phyloP scores from a whole-genome alignment of 2,329 filamentous ascomycete genomes.

The Fusarium kyushuense region DNA sequence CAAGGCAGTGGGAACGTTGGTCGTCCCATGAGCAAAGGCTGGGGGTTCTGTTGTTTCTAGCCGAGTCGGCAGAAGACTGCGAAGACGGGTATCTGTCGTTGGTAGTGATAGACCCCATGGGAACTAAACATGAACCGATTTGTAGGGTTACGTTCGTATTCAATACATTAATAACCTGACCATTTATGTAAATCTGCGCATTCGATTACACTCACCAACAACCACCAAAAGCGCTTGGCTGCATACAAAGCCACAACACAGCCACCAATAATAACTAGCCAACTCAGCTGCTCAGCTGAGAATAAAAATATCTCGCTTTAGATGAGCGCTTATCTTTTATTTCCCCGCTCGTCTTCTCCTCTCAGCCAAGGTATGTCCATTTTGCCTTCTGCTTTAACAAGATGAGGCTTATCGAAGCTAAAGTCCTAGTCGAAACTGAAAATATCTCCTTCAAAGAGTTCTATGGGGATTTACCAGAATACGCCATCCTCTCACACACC shows the following conservation, averaged over 20 bases:
- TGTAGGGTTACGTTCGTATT: too few species aligned
- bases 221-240: not conserved
- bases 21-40: too few species aligned
- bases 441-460: not conserved
- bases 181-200: too few species aligned
- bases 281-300: not conserved
- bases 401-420: not conserved
- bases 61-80: too few species aligned
- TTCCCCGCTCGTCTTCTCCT: not conserved
- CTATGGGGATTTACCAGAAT: not conserved
- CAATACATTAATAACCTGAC: too few species aligned
- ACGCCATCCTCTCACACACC: not conserved
- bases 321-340: not conserved
- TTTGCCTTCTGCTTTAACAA: not conserved
- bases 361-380: accelerated
- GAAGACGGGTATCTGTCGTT: too few species aligned
- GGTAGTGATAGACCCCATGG: too few species aligned
- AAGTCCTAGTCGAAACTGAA: not conserved
- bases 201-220: not conserved
- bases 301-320: not conserved
- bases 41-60: too few species aligned
- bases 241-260: not conserved
- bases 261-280: not conserved
- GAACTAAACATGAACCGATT: too few species aligned
- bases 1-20: too few species aligned